phyloP scores from a whole-genome alignment of 192 early-diverging fungal genomes.

The Pilobolus umbonatus region DNA sequence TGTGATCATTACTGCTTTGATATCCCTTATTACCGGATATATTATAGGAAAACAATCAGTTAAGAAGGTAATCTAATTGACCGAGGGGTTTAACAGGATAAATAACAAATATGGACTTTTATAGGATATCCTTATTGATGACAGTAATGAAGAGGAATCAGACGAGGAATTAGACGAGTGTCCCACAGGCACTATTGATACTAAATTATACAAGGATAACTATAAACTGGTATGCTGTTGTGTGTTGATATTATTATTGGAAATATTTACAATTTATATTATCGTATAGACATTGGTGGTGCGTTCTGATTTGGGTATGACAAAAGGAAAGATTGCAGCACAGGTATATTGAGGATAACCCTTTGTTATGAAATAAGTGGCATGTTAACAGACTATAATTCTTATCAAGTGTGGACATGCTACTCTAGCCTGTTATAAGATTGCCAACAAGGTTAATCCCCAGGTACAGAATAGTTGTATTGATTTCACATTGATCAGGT shows the following conservation, averaged over 20 bases:
- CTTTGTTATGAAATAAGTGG: background rate
- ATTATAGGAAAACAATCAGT: background rate
- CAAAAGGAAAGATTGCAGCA: slow-evolving; percentile 91
- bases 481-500: background rate
- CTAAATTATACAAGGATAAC: slow-evolving; percentile 17
- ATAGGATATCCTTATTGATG: background rate
- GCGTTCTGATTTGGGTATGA: slow-evolving; percentile 88
- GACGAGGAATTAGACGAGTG: slow-evolving; percentile 8
- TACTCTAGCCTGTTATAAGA: slow-evolving; percentile 77
- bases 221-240: slow-evolving; percentile 19
- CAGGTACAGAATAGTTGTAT: slow-evolving; percentile 21
- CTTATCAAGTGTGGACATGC: slow-evolving; percentile 77
- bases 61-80: background rate
- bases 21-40: slow-evolving; percentile 3
- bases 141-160: background rate
- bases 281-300: slow-evolving; percentile 53
- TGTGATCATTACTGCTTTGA: background rate
- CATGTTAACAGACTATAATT: background rate
- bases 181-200: slow-evolving; percentile 13
- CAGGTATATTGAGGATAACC: slow-evolving; percentile 37
- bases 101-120: background rate
- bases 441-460: slow-evolving; percentile 42
- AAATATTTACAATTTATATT: background rate
- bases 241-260: background rate
- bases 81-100: background rate